Evolutionary conservation across 108 stramenopile species (phyloP).

Genomic region (Craspedostauros australis): DNA sequence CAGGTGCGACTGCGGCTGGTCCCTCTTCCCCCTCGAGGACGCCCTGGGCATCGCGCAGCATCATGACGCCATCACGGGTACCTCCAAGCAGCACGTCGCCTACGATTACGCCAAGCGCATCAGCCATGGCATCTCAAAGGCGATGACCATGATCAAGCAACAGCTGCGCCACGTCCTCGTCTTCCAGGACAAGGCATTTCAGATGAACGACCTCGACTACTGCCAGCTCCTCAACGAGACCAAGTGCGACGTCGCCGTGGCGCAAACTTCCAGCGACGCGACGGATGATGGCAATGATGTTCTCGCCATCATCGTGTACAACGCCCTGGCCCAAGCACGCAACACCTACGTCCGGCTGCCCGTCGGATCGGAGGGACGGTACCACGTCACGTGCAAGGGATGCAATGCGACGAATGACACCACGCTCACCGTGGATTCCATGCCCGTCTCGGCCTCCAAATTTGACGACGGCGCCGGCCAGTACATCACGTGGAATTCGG

Average conservation of each 20-base stretch:
- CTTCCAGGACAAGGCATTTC: conserved; percentile 1
- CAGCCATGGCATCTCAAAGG: conserved; percentile 28
- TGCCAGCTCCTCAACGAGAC: conserved; percentile 86
- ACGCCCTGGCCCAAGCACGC: conserved; percentile 53
- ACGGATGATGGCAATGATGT: conserved; percentile 4
- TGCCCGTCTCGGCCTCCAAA: too few species aligned
- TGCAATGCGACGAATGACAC: conserved; percentile 2
- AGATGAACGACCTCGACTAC: conserved; percentile 33
- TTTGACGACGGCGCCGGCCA: too few species aligned
- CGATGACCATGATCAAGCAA: background rate
- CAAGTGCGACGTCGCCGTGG: conserved; percentile 58
- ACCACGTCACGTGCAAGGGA: conserved; percentile 25
- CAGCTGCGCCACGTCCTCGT: background rate
- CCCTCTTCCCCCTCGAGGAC: conserved; percentile 59
- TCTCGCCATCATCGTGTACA: conserved; percentile 79
- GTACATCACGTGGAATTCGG: too few species aligned
- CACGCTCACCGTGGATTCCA: too few species aligned
- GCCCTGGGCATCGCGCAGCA: conserved; percentile 84
- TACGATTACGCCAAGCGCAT: conserved; percentile 85
- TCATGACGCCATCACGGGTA: conserved; percentile 90
- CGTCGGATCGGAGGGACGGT: conserved; percentile 30
- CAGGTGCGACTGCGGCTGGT: too few species aligned
- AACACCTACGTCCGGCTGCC: conserved; percentile 62
- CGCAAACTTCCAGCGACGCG: conserved; percentile 6
- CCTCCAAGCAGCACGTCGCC: conserved; percentile 86